A percentile compares a stretch with the other conserved stretches of the same genome.
phyloP scores from a whole-genome alignment of 148 eudicot species.

The Nepenthes gracilis region DNA sequence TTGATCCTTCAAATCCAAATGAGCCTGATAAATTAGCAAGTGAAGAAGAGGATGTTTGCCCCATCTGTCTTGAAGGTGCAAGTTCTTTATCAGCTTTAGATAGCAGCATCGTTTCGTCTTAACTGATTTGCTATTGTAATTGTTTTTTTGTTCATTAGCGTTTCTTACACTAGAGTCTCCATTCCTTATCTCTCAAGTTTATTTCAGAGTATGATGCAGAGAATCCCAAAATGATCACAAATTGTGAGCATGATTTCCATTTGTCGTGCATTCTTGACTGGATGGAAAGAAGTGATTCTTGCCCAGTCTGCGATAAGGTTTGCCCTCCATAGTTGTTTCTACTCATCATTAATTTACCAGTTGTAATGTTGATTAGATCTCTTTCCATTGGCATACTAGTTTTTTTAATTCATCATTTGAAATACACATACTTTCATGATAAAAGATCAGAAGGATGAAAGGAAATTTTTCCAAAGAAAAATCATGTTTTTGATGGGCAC shows the following conservation, averaged over 20 bases:
- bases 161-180: not conserved
- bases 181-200: conserved; percentile 1
- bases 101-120: not conserved
- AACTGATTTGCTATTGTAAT: not conserved
- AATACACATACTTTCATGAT: too few species aligned
- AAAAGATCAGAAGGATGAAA: too few species aligned
- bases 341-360: not conserved
- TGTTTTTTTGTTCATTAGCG: not conserved
- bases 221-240: conserved; percentile 65
- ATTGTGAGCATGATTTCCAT: conserved; percentile 84
- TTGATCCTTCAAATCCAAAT: conserved; percentile 30
- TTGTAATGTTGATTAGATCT: not conserved
- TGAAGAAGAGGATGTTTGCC: conserved; percentile 80
- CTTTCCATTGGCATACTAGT: not conserved
- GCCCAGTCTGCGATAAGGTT: conserved; percentile 91
- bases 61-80: conserved; percentile 90
- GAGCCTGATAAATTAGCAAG: conserved; percentile 17
- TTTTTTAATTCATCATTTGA: not conserved
- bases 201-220: conserved; percentile 61
- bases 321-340: conserved; percentile 4
- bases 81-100: not conserved
- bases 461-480: too few species aligned
- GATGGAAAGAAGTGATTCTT: conserved; percentile 95
- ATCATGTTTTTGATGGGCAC: too few species aligned
- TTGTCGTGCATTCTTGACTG: conserved; percentile 92